Evolutionary conservation across 768 basidiomycete genomes (phyloP).

Genomic region (Termitomyces sp.): DNA sequence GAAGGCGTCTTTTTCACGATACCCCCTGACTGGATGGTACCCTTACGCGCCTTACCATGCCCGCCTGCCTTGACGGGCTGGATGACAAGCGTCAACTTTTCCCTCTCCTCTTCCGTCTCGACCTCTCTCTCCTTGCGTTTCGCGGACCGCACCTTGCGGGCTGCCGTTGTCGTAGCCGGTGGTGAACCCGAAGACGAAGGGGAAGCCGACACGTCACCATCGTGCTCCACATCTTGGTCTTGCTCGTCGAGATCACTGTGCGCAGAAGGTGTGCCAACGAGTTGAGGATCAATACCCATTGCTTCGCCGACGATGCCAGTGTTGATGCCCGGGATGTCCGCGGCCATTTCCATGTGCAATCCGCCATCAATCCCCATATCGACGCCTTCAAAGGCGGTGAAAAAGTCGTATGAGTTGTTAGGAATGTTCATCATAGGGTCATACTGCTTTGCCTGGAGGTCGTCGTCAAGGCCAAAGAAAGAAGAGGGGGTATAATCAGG

Average conservation of each 20-base stretch:
- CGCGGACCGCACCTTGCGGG: slow-evolving; percentile 5
- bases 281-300: slow-evolving; percentile 64
- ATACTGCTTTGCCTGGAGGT: slow-evolving; percentile 32
- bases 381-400: slow-evolving; percentile 26
- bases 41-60: slow-evolving; percentile 55
- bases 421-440: slow-evolving; percentile 20
- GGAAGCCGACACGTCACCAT: slow-evolving; percentile 11
- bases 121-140: slow-evolving; percentile 8
- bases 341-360: slow-evolving; percentile 20
- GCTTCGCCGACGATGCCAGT: slow-evolving; percentile 4
- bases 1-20: slow-evolving; percentile 51
- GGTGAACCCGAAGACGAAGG: slow-evolving; percentile 12
- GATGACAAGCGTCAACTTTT: slow-evolving; percentile 39
- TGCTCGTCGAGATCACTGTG: slow-evolving; percentile 34
- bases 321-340: slow-evolving; percentile 7
- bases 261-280: slow-evolving; percentile 58
- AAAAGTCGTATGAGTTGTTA: slow-evolving; percentile 32
- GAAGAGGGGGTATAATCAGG: slow-evolving; percentile 30
- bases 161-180: slow-evolving; percentile 1
- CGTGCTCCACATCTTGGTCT: slow-evolving; percentile 17
- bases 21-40: slow-evolving; percentile 71
- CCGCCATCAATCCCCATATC: slow-evolving; percentile 18
- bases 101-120: slow-evolving; percentile 22
- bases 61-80: slow-evolving; percentile 53
- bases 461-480: slow-evolving; percentile 41